phyloP scores from a whole-genome alignment of 768 basidiomycete genomes.

The Amanita exitialis region DNA sequence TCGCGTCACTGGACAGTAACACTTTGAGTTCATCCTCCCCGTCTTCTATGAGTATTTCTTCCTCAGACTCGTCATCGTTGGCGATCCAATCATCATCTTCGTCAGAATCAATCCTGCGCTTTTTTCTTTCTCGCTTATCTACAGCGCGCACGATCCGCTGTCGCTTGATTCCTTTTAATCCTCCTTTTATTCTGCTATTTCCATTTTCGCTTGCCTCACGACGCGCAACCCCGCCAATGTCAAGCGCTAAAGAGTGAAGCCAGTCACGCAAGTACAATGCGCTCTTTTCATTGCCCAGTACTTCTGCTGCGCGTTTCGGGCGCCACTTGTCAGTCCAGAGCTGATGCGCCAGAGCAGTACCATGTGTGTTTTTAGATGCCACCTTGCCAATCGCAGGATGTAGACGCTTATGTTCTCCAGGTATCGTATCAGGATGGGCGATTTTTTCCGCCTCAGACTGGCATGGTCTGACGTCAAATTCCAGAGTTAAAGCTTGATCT shows the following conservation, averaged over 20 bases:
- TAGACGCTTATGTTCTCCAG: slow-evolving; percentile 20
- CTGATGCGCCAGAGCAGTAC: slow-evolving; percentile 24
- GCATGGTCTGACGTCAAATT: not conserved
- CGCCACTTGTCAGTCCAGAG: slow-evolving; percentile 72
- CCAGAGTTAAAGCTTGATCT: not conserved
- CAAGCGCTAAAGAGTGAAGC: slow-evolving; percentile 62
- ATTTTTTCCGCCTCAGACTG: not conserved
- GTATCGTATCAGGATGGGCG: slow-evolving; percentile 16
- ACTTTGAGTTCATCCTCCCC: slow-evolving; percentile 20
- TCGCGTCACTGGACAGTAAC: too few relatives aligned
- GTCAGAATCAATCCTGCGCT: slow-evolving; percentile 38
- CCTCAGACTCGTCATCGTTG: slow-evolving; percentile 24
- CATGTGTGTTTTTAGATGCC: slow-evolving; percentile 11
- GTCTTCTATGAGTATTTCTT: slow-evolving; percentile 17
- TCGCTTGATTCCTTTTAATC: slow-evolving; percentile 38
- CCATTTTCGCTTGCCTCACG: slow-evolving; percentile 10
- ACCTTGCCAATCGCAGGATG: slow-evolving; percentile 46
- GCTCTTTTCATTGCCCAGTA: slow-evolving; percentile 67
- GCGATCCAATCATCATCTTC: slow-evolving; percentile 59
- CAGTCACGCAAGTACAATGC: slow-evolving; percentile 71
- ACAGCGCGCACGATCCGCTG: slow-evolving; percentile 50
- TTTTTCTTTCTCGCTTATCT: slow-evolving; percentile 40
- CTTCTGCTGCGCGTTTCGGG: slow-evolving; percentile 61
- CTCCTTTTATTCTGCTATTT: slow-evolving; percentile 12
- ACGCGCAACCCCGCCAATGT: slow-evolving; percentile 19